Base-by-base conservation (phyloP, 176 grass and related monocot species). In the Oryza punctata region DNA sequence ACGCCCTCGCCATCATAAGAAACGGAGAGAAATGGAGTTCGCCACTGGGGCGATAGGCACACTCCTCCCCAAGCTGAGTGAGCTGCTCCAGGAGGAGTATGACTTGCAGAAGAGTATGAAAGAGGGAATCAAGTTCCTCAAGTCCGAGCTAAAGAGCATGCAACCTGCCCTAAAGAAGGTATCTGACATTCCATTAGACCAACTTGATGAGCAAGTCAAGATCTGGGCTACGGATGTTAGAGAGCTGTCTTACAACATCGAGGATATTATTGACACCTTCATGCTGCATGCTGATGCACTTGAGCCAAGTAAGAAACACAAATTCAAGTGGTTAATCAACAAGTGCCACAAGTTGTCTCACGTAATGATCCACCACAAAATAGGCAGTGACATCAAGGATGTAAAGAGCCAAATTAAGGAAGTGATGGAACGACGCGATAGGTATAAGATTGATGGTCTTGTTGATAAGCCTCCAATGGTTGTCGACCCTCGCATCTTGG, bases 241-340 rank as follows among this genome's bases (percentile, higher is more conserved):
- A 2, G 79, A 81, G 23, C 33, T 71, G 0, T 81, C 79, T 4
- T 81, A 81, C 35, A 35, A 12, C 67, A 71, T 71, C 4, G 79
- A 81, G 23, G 79, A 82, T 15, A 33, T 5, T 29, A 18, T 75
- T 10, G 73, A 75, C 49, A 12, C 28, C 18, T 75, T 59, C 73
- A 33, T 59, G 28, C 28, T 75, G 3, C 16, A 1, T 0, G 10
- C 7, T 0, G 3, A 54, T 54, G 50, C 8, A 2, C 18, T 19
- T 54, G 50, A 54, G 18, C 15, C 50, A 21, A 19, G 5, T 18
- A 54, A 54, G 4, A 21, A 54, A 2, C 1, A 21, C 5, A 6
- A 7, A 3, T 54, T 54, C 50, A 21, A 0, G 1, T 19, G 50
- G 50, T 1, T 54, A 54, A 54, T 54, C 5, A 10, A 7, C 7